Base-by-base conservation (phyloP, 768 basidiomycete species). In the Coprinopsis strossmayeri region DNA sequence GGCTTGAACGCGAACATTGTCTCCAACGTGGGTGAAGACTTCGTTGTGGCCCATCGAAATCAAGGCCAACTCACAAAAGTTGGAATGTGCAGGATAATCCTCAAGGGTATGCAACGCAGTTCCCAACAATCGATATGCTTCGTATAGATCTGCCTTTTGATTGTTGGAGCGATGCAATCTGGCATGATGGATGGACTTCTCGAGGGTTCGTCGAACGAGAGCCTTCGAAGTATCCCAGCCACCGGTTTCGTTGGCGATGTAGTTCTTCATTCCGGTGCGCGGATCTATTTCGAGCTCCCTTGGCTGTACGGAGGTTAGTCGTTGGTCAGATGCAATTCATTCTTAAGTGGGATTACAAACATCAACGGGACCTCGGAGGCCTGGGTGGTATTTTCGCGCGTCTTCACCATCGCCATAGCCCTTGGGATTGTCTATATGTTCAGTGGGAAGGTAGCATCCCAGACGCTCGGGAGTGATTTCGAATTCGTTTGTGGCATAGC, bases 401-500 rank as follows among this genome's bases (percentile, higher is more conserved):
- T 97, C 91, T 63, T 89, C 82, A 23, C 84, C 85, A 15, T 81
- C 82, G 0, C 85, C 89, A 57, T 92, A 94, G 11, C 90, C 91
- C 63, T 87, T 90, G 1, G 91, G 91, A 58, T 95, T 95, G 61
- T 95, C 91, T 58, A 93, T 92, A 61, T 95, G 91, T 62, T 92
- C 87, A 0, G 76, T 78, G 0, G 91, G 90, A 24, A 93, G 80
- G 62, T 95, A 95, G 35, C 81, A 79, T 1, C 87, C 91, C 2
- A 95, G 76, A 13, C 91, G 78, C 49, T 91, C 88, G 17, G 60
- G 57, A 0, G 91, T 95, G 48, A 95, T 88, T 64, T 92, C 90
- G 57, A 92, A 92, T 64, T 90, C 86, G 44, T 76, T 68, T 0
- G 87, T 89, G 4, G 87, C 91, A 59, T 87, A 89, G 27, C 87